A percentile compares a stretch with the other conserved stretches of the same genome.
Evolutionary conservation across 495 filamentous ascomycete species (phyloP).

Genomic region (Trypethelium eluteriae): DNA sequence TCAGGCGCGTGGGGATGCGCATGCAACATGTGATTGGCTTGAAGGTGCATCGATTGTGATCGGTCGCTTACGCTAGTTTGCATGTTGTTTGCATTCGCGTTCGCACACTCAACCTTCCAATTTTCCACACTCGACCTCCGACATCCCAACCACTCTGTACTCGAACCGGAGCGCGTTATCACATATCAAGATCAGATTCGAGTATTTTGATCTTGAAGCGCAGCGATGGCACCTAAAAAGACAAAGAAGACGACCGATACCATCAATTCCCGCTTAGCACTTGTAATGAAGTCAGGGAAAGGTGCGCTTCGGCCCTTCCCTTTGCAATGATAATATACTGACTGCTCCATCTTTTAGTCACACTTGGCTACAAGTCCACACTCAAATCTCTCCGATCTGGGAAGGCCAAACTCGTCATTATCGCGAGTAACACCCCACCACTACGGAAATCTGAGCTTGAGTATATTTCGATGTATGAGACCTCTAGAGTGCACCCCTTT

Average conservation of each 20-base stretch:
- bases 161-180: background rate
- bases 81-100: background rate
- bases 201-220: background rate
- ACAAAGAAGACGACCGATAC: conserved; percentile 84
- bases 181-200: background rate
- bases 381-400: conserved; percentile 88
- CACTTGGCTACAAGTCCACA: conserved; percentile 89
- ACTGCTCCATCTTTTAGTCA: conserved; percentile 44
- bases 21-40: background rate
- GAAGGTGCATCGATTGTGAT: background rate
- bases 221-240: conserved; percentile 83
- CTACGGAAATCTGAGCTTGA: conserved; percentile 93
- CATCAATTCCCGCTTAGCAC: conserved; percentile 80
- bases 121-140: background rate
- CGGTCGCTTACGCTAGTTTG: background rate
- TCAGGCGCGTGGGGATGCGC: background rate
- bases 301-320: conserved; percentile 40
- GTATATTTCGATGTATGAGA: conserved; percentile 32
- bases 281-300: conserved; percentile 96
- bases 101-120: background rate
- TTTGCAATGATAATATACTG: conserved; percentile 4
- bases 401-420: conserved; percentile 67
- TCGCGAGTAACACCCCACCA: conserved; percentile 91
- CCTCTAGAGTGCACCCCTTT: background rate
- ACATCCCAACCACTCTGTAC: background rate